Evolutionary conservation across 148 eudicot genomes (phyloP).

Genomic region (Fagopyrum esculentum): DNA sequence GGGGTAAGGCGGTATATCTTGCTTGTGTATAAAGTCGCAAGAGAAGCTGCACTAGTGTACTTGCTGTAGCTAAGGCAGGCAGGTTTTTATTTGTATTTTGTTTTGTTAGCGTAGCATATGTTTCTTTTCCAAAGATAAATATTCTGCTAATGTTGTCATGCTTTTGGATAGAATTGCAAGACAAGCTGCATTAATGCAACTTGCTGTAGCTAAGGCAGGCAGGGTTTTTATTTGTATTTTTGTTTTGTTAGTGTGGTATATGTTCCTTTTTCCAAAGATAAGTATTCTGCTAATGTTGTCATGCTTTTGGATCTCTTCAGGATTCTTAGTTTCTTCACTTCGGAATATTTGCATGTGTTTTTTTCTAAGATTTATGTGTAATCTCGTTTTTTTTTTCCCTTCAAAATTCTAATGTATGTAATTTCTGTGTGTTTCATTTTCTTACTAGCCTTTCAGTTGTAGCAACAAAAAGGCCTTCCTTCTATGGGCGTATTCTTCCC

Average conservation of each 20-base stretch:
- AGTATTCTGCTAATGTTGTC: neutral
- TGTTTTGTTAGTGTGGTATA: neutral
- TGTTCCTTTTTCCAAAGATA: neutral
- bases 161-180: neutral
- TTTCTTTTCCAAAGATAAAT: neutral
- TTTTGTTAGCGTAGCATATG: neutral
- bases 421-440: constrained; percentile 3
- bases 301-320: neutral
- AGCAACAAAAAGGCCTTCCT: constrained; percentile 85
- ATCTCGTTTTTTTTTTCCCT: neutral
- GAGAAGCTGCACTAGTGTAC: neutral
- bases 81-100: neutral
- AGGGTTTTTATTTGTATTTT: neutral
- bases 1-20: neutral
- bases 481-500: constrained; percentile 93
- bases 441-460: constrained; percentile 66
- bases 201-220: neutral
- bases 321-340: neutral
- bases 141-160: neutral
- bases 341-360: constrained; percentile 1
- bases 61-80: neutral
- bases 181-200: neutral
- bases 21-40: neutral
- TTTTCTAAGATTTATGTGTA: neutral
- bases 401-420: neutral